Evolutionary conservation across 2,329 filamentous ascomycete genomes (phyloP), one percentile per base, ranked within the genome.

Genomic region (Ascochyta fabae): DNA sequence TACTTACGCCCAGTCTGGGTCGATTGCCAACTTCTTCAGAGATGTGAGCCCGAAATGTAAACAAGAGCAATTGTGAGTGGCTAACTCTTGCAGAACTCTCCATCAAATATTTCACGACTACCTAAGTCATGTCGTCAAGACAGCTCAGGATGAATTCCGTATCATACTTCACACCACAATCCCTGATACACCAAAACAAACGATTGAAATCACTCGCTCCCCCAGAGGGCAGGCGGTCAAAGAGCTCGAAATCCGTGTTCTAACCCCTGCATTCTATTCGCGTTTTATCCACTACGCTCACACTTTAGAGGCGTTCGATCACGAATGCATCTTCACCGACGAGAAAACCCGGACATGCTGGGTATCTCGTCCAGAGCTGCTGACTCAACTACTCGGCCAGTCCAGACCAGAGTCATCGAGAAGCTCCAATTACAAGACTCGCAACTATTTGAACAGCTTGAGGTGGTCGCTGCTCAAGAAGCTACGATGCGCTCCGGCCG

Each of bases 261-360:
- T 88, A 19, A 88, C 85, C 0, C 88, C 88, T 0, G 78, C 77
- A 0, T 91, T 91, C 67, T 91, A 91, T 75, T 81, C 83, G 12
- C 82, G 87, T 26, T 86, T 90, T 43, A 79, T 86, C 0, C 80
- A 84, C 59, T 89, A 90, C 66, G 78, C 83, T 0, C 80, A 88
- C 65, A 83, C 85, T 22, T 79, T 84, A 16, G 84, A 88, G 62
- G 86, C 85, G 0, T 76, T 90, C 27, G 84, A 86, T 51, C 80
- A 81, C 55, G 86, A 90, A 68, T 84, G 66, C 71, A 65, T 79
- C 13, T 75, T 76, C 29, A 77, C 77, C 1, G 74, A 80, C 23
- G 77, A 83, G 40, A 85, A 86, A 54, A 88, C 81, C 60, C 76
- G 79, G 35, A 90, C 86, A 0, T 69, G 88, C 7, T 82, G 79